These are phyloP conservation scores for Ceratobasidium sp. DNA, from an alignment of 1,284 basidiomycete genomes.

Conservation along the genomic window DNA sequence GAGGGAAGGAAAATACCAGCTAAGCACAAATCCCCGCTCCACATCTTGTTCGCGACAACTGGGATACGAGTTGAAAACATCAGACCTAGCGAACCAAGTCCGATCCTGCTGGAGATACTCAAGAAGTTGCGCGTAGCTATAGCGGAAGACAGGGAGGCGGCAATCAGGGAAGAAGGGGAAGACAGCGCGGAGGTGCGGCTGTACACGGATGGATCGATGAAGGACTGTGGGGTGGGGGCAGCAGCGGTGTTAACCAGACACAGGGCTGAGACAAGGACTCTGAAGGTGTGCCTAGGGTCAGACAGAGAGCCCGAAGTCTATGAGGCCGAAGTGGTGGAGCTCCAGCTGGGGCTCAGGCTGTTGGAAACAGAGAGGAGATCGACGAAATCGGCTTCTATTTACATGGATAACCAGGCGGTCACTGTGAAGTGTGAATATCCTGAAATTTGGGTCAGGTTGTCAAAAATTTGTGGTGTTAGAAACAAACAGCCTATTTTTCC, in stretches of 20 bases:
- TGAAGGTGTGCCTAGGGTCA: constrained; percentile 13
- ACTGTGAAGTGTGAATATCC: no score
- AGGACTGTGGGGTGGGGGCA: constrained; percentile 22
- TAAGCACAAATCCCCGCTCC: constrained; percentile 9
- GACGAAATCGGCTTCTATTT: not conserved
- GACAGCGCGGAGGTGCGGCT: constrained; percentile 8
- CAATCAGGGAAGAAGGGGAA: not conserved
- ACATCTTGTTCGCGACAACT: not conserved
- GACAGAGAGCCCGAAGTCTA: constrained; percentile 38
- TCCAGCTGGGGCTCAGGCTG: constrained; percentile 23
- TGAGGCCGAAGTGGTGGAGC: constrained; percentile 40
- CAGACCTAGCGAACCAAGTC: no score
- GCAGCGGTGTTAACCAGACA: constrained; percentile 6
- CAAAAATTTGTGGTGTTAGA: no score
- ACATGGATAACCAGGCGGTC: constrained; percentile 36
- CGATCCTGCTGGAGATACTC: no score
- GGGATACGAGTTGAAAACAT: not conserved
- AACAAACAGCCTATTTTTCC: no score
- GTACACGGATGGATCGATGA: constrained; percentile 29
- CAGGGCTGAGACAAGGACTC: not conserved
- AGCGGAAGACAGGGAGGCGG: not conserved
- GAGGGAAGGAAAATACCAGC: not conserved
- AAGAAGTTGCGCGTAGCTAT: no score
- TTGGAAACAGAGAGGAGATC: constrained; percentile 8
- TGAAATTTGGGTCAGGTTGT: no score